Base-by-base conservation (phyloP, 805 yeast genomes). In the Saturnispora mendoncae region DNA sequence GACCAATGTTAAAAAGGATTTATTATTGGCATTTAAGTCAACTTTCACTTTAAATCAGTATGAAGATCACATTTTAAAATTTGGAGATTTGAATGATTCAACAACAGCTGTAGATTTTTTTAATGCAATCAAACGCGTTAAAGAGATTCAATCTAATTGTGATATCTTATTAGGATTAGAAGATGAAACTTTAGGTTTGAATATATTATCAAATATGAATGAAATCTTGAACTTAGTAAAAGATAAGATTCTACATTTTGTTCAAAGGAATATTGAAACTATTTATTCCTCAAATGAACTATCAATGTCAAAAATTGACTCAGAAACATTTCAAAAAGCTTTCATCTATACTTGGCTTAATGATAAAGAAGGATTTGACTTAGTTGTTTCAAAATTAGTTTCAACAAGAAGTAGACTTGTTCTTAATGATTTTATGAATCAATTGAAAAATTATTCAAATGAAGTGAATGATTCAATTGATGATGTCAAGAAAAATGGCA, bases 151-250 rank as follows among this genome's bases (percentile, higher is more conserved):
- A 54, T 68, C 72, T 26, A 75, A 79, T 44, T 80, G 94, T 38
- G 77, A 83, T 36, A 71, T 79, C 15, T 63, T 92, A 24, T 67
- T 92, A 19, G 75, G 86, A 4, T 69, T 80, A 52, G 80, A 81
- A 26, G 78, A 81, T 51, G 79, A 79, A 14, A 66, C 67, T 36
- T 62, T 83, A 13, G 94, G 94, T 1, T 55, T 71, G 20, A 72
- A 75, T 26, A 74, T 87, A 31, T 74, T 85, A 73, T 62, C 67
- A 9, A 71, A 76, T 50, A 71, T 76, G 61, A 69, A 72, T 19
- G 62, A 60, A 9, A 58, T 76, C 25, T 64, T 83, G 23, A 72
- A 72, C 31, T 46, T 62, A 14, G 77, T 82, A 2, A 72, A 72
- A 45, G 75, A 71, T 42, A 71, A 77, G 47, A 63, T 81, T n/a